phyloP scores from a whole-genome alignment of 2,329 filamentous ascomycete genomes.

The Ophiostoma quercus region DNA sequence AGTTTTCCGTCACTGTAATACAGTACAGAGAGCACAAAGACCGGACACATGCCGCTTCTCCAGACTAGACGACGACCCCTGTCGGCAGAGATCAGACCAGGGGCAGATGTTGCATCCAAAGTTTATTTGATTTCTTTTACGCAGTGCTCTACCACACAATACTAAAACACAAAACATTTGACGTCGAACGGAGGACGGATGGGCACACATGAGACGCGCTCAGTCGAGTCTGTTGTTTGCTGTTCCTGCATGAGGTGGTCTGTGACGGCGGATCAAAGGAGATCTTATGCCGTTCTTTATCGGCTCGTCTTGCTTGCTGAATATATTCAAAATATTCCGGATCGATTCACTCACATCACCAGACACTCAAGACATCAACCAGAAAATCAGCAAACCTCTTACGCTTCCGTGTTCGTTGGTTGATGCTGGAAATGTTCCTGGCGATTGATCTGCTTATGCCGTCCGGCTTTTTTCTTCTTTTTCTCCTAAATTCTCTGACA shows the following conservation, averaged over 20 bases:
- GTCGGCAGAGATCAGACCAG: constrained; percentile 13
- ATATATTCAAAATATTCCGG: not conserved
- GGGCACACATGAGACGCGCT: constrained; percentile 40
- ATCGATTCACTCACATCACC: not conserved
- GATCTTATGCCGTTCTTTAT: not conserved
- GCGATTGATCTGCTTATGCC: not conserved
- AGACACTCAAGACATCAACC: not conserved
- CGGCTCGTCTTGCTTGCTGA: not conserved
- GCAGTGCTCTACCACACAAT: too few relatives aligned
- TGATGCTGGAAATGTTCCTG: not conserved
- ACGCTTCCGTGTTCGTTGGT: constrained; percentile 4
- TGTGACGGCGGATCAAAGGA: not conserved
- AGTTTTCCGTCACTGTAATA: not conserved
- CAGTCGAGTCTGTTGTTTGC: not conserved
- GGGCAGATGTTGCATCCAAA: not conserved
- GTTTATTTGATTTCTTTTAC: not conserved
- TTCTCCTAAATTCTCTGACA: not conserved
- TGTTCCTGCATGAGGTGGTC: not conserved
- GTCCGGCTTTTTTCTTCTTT: not conserved
- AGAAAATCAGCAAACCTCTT: not conserved
- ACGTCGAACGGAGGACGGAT: constrained; percentile 30
- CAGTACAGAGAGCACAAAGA: too few relatives aligned
- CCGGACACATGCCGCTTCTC: not conserved
- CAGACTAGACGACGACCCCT: constrained; percentile 10
- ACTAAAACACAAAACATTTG: constrained; percentile 12